Base-by-base conservation (phyloP, 768 basidiomycete species). In the Termitomyces sp. region DNA sequence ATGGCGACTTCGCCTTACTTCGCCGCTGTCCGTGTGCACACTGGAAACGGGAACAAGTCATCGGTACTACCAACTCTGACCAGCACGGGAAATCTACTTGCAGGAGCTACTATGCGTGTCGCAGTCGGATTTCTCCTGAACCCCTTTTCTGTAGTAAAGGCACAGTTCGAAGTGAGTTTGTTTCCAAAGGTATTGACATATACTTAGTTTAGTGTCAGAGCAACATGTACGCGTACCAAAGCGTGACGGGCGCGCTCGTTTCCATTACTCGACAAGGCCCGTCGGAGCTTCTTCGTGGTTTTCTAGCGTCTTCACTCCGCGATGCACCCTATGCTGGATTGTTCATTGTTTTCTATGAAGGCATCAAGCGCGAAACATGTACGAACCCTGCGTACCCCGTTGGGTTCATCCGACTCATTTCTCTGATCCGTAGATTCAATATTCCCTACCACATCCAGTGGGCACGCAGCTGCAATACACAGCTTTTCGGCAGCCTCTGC, bases 281-380 rank as follows among this genome's bases (percentile, higher is more conserved):
- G 4, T 81, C 84, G 24, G 93, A 92, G 61, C 75, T 95, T 29
- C 83, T 94, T 66, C 87, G 91, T 48, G 95, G 95, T 0, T 88
- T 94, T 66, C 65, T 88, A 24, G 91, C 94, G 1, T 92, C 93
- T 1, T 90, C 94, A 1, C 77, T 94, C n/a, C 83, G 95, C 48
- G 95, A 98, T 69, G 95, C 94, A 13, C 95, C 95, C 0, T 94
- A 95, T 65, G 93, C 95, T 1, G 95, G 94, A 3, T 71, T 97
- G 6, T 98, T 94, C 64, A 77, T 96, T 36, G 82, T 93, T 2
- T 83, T 88, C 58, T 98, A 98, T 66, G 94, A 98, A 71, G 83
- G 84, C 46, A 82, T 92, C 60, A 98, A 98, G 69, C 77, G 79
- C 51, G 81, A 91, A 64, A 75, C 84, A 4, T 77, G 91, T 89